Base-by-base conservation (phyloP, 2,329 filamentous ascomycete genomes). In the Macrophomina tecta region DNA sequence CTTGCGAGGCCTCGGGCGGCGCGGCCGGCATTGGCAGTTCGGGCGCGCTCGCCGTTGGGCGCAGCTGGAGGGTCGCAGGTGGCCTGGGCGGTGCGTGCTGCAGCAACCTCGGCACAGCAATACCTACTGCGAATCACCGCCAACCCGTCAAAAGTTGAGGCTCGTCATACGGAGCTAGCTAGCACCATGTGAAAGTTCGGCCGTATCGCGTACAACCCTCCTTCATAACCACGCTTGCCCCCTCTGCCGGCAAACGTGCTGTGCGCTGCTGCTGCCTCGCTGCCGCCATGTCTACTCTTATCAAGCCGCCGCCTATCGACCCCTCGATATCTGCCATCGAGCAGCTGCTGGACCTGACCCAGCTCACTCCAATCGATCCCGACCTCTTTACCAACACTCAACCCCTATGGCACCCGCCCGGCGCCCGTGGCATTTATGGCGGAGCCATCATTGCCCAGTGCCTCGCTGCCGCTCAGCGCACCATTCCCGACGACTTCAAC, bases 311-410 rank as follows among this genome's bases (percentile, higher is more conserved):
- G 70, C 89, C 90, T 62, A 79, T 88, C 38, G 89, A 97, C 75
- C 81, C 87, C 53, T 85, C 85, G 74, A 91, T 92, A 79, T 89
- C 93, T 32, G 85, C 88, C 14, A 96, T 98, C 69, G 94, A 98
- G 81, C 94, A 96, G 79, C 90, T 92, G 58, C 86, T 97, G 65
- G 93, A 97, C 74, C 84, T 97, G 72, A 95, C 91, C 3, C 91
- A 93, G 70, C 84, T 97, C 63, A 83, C 83, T 65, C 90, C 91
- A 69, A 87, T 95, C 69, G 90, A 91, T 52, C 90, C 90, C 67
- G 91, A 97, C 77, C 90, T 98, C 72, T 99, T 95, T 83, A 98
- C 95, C 65, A 99, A 99, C 78, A 92, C 93, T 2, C 91, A 93
- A 45, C 91, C 91, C 28, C 86, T 95, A 69, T 98, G 94, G 94